Evolutionary conservation across 768 basidiomycete species (phyloP).

Genomic region (Lactarius hatsudake): DNA sequence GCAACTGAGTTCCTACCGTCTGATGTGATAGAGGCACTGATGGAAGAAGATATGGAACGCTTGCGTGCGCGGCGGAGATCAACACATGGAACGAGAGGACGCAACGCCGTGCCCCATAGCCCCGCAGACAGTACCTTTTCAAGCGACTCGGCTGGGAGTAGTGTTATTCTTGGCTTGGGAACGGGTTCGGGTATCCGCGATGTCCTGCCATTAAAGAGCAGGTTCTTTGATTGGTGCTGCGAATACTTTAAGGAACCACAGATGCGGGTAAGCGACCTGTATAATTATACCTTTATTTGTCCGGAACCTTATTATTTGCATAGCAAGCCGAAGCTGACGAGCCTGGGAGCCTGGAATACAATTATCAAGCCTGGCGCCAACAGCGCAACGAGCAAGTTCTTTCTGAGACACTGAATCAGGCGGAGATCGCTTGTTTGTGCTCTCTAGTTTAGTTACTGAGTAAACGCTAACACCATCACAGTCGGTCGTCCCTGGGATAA

Average conservation of each 20-base stretch:
- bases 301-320: slow-evolving; percentile 12
- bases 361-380: slow-evolving; percentile 94
- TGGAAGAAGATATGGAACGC: slow-evolving; percentile 94
- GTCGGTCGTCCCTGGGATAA: slow-evolving; percentile 70
- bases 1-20: slow-evolving; percentile 60
- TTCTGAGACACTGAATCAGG: slow-evolving; percentile 64
- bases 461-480: slow-evolving; percentile 33
- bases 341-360: slow-evolving; percentile 90
- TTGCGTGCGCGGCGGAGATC: slow-evolving; percentile 63
- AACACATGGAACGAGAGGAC: slow-evolving; percentile 40
- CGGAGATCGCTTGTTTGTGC: slow-evolving; percentile 67
- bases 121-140: slow-evolving; percentile 78
- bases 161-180: slow-evolving; percentile 71
- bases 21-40: slow-evolving; percentile 83
- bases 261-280: slow-evolving; percentile 73
- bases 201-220: slow-evolving; percentile 84
- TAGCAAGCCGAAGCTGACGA: slow-evolving; percentile 95
- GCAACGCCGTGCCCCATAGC: slow-evolving; percentile 47
- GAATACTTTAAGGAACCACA: slow-evolving; percentile 99
- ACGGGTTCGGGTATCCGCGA: slow-evolving; percentile 81
- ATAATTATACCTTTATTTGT: background rate
- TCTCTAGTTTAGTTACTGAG: background rate
- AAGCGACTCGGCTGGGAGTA: slow-evolving; percentile 63
- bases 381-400: slow-evolving; percentile 82
- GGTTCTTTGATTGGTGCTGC: slow-evolving; percentile 93